A percentile compares a stretch with the other conserved stretches of the same genome.
phyloP scores from a whole-genome alignment of 768 basidiomycete genomes.

The Inosperma sp. region DNA sequence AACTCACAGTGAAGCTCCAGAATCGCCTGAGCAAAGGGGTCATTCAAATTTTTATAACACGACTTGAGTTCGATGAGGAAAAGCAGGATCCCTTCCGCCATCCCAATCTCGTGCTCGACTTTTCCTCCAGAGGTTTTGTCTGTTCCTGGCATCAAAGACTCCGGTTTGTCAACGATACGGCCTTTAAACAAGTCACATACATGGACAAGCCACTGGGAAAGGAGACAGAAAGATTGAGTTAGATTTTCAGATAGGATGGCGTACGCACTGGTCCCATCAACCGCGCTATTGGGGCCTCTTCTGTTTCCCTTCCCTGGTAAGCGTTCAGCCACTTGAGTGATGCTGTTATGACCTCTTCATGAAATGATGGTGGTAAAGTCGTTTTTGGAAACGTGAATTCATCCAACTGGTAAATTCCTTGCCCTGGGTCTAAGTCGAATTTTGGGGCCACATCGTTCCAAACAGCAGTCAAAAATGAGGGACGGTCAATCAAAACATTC shows the following conservation, averaged over 20 bases:
- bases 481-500: too few species aligned
- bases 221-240: neutral
- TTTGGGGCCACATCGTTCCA: neutral
- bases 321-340: neutral
- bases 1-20: neutral
- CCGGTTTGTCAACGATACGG: constrained; percentile 19
- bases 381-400: neutral
- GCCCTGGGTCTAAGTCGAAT: neutral
- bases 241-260: neutral
- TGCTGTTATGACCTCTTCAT: neutral
- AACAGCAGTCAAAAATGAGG: neutral
- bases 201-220: constrained; percentile 17
- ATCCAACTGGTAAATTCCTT: neutral
- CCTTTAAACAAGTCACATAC: constrained; percentile 19
- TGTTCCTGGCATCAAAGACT: constrained; percentile 7
- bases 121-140: constrained; percentile 15
- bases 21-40: neutral
- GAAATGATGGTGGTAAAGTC: neutral
- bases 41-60: neutral
- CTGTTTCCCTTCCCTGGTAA: neutral
- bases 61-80: neutral
- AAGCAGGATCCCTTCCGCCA: neutral
- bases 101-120: constrained; percentile 15
- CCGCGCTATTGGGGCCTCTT: neutral
- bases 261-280: neutral